Evolutionary conservation across 1,284 basidiomycete species (phyloP).

Genomic region (Tilletia indica): DNA sequence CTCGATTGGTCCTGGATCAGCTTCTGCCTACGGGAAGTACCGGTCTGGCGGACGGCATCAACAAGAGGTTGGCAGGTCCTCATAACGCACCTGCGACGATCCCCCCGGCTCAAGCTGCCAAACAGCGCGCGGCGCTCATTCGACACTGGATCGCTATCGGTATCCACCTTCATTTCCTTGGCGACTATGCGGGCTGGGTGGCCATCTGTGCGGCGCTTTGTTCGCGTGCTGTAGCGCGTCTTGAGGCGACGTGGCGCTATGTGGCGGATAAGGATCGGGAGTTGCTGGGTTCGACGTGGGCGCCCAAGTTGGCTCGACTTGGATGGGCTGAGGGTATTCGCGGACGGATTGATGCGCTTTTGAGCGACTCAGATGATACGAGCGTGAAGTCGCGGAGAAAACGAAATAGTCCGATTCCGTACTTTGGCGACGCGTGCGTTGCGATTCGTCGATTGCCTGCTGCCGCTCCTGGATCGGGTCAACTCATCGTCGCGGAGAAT

Average conservation of each 20-base stretch:
- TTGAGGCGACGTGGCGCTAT: slow-evolving; percentile 48
- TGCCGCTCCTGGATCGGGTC: slow-evolving; percentile 1
- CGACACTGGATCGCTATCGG: slow-evolving; percentile 52
- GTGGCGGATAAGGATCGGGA: slow-evolving; percentile 41
- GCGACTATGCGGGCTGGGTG: slow-evolving; percentile 48
- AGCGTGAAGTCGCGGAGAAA: not conserved
- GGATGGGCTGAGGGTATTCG: slow-evolving; percentile 45
- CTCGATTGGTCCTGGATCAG: slow-evolving; percentile 43
- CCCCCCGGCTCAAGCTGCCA: slow-evolving; percentile 25
- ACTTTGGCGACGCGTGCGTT: slow-evolving; percentile 21
- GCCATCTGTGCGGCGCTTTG: slow-evolving; percentile 49
- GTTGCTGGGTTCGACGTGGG: slow-evolving; percentile 42
- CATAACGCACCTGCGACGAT: slow-evolving; percentile 20
- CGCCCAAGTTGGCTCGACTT: slow-evolving; percentile 38
- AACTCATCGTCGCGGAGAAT: slow-evolving; percentile 14
- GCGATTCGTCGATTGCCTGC: slow-evolving; percentile 7
- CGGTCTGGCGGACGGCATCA: slow-evolving; percentile 13
- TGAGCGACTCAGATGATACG: not conserved
- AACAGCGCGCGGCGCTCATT: slow-evolving; percentile 44
- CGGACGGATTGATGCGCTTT: slow-evolving; percentile 3
- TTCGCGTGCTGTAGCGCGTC: slow-evolving; percentile 48
- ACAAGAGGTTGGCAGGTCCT: not conserved
- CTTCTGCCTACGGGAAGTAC: slow-evolving; percentile 26
- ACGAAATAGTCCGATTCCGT: slow-evolving; percentile 8
- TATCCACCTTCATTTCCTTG: slow-evolving; percentile 34